A percentile compares a stretch with the other conserved stretches of the same genome.
Evolutionary conservation across 169 alveolate species (phyloP).

Genomic region (Eimeria tenella): DNA sequence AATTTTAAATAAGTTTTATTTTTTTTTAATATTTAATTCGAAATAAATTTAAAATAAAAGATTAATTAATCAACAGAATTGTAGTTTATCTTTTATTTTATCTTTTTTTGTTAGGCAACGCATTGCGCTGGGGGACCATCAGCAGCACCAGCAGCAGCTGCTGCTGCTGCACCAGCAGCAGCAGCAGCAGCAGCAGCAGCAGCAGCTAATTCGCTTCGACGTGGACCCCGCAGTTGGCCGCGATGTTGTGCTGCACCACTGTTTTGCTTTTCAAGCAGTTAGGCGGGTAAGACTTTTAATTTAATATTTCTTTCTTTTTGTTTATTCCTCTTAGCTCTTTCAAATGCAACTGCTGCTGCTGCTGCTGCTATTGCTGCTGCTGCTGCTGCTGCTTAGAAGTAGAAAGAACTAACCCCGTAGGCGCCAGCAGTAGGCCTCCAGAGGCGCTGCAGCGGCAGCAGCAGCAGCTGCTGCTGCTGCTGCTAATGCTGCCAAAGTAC

Average conservation of each 20-base stretch:
- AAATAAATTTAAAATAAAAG: too few relatives aligned
- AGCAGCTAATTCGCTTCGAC: conserved; percentile 65
- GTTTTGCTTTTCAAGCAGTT: conserved; percentile 67
- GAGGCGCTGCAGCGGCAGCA: not conserved
- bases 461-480: not conserved
- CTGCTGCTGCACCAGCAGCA: not conserved
- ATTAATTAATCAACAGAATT: too few relatives aligned
- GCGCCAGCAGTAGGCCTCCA: not conserved
- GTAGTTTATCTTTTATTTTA: too few relatives aligned
- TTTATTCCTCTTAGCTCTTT: too few relatives aligned
- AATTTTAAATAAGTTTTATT: too few relatives aligned
- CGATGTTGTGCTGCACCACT: conserved; percentile 52
- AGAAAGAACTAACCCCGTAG: too few relatives aligned
- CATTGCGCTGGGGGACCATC: too few relatives aligned
- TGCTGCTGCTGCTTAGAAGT: not conserved
- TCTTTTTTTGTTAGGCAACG: not conserved
- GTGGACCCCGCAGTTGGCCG: conserved; percentile 75
- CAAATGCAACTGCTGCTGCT: not conserved
- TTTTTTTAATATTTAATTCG: too few relatives aligned
- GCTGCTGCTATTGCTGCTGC: not conserved
- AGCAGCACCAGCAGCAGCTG: too few relatives aligned
- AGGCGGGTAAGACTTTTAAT: not conserved
- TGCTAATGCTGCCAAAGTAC: not conserved
- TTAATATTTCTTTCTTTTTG: not conserved
- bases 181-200: conserved; percentile 9